Evolutionary conservation across 129 eudicot genomes (phyloP), one percentile per base, ranked within the genome.

Genomic region (Ambrosia trifida): DNA sequence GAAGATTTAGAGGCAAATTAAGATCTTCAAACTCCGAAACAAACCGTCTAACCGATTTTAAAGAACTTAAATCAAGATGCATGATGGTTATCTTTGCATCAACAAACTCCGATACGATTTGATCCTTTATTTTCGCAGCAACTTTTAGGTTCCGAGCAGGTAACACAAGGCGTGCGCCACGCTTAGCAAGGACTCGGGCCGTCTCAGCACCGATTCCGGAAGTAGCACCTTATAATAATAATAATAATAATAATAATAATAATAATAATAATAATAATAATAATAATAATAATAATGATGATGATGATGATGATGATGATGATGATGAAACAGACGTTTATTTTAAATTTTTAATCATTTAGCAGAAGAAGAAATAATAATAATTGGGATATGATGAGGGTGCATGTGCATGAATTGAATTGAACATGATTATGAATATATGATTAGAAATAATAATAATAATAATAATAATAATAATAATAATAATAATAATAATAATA

Each of bases 171-270:
- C 89, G 82, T 17, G 87, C 95, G 1, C 99, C 97, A 6, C 96
- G 86, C 79, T 82, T 86, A 7, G 99, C 99, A 78, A 95, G 66
- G 16, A 90, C 97, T 59, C 96, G 81, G 18, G 99, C 99, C 75
- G 99, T 95, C 76, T 95, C 99, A 0, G 96, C 97, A 13, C 99
- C 99, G 24, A 95, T 95, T 24, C 99, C 99, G 1, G 99, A 95
- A 61, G 96, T 95, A 44, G 99, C 99, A 20, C 99, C 98, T 91
- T 8, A 20, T 43, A 7, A 52, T 20, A 63, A 50, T 35, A 45
- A 8, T 43, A 47, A 12, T 14, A n/a, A 12, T 14, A n/a, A n/a
- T 16, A 50, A 50, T 44, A 43, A 3, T 43, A 7, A 6, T 43
- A 44, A n/a, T n/a, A n/a, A n/a, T n/a, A n/a, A n/a, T n/a, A n/a